Evolutionary conservation across 2,329 filamentous ascomycete species (phyloP).

Genomic region (Alternaria novae-zelandiae): DNA sequence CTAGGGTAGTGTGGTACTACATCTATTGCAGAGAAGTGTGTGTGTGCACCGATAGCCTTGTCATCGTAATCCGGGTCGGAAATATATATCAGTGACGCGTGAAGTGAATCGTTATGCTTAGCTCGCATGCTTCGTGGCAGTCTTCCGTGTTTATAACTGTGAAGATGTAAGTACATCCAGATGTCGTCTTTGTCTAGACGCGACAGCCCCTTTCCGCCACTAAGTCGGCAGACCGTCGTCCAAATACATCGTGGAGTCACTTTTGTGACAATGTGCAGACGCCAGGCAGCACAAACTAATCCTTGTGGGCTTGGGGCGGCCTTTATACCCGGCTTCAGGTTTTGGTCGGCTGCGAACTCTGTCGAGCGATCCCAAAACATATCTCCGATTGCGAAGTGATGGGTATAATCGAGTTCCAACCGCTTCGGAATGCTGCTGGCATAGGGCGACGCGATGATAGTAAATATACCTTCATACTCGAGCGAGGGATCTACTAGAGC

Average conservation of each 20-base stretch:
- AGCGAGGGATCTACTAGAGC: background rate
- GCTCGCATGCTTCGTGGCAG: background rate
- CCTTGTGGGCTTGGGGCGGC: background rate
- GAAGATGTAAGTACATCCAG: background rate
- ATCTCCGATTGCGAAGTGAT: background rate
- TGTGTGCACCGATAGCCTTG: too few relatives aligned
- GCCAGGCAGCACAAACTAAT: background rate
- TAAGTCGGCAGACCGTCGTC: background rate
- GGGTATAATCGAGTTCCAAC: background rate
- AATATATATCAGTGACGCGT: background rate
- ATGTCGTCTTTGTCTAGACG: background rate
- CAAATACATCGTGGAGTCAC: background rate
- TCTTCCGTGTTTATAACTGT: fast-evolving
- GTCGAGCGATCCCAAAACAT: background rate
- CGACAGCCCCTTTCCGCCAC: background rate
- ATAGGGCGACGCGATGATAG: background rate
- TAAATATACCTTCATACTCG: background rate
- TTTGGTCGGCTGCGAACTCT: too few relatives aligned
- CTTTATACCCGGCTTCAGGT: background rate
- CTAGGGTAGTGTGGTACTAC: background rate
- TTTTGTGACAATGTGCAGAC: background rate
- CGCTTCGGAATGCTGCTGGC: background rate
- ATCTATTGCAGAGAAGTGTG: background rate
- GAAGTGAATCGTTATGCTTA: too few relatives aligned
- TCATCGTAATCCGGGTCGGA: too few relatives aligned